These are phyloP conservation scores for Ceratocystis alfenasii DNA, from an alignment of 2,329 filamentous ascomycete genomes.

Conservation along the genomic window DNA sequence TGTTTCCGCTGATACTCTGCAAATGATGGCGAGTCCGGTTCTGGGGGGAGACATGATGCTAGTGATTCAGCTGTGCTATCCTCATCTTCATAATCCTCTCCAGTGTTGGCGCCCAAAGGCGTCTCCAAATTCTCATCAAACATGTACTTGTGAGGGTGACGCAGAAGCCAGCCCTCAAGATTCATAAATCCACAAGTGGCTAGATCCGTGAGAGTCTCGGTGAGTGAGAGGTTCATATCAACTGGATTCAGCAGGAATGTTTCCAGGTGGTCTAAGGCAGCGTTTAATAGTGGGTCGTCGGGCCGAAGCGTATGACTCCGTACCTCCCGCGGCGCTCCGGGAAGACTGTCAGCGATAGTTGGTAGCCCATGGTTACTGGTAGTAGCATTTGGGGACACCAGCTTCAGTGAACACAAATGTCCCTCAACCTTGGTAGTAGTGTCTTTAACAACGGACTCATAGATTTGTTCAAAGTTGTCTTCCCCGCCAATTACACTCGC, in stretches of 20 bases:
- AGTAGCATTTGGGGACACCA: conserved; percentile 51
- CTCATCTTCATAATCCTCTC: conserved; percentile 36
- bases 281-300: conserved; percentile 51
- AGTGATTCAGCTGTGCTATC: conserved; percentile 16
- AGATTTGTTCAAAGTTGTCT: conserved; percentile 59
- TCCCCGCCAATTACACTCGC: conserved; percentile 58
- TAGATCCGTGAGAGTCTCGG: conserved; percentile 69
- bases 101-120: conserved; percentile 28
- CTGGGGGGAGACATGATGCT: conserved; percentile 29
- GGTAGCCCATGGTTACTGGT: conserved; percentile 46
- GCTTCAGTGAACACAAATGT: conserved; percentile 58
- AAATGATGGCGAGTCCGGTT: conserved; percentile 33
- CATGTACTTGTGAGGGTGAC: conserved; percentile 53
- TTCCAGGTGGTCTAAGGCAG: conserved; percentile 57
- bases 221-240: conserved; percentile 80
- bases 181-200: conserved; percentile 74
- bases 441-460: conserved; percentile 60
- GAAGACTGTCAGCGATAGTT: conserved; percentile 43
- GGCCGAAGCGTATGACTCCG: conserved; percentile 49
- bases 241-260: conserved; percentile 83
- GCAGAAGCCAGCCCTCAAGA: conserved; percentile 81
- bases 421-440: conserved; percentile 55
- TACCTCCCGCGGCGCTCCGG: conserved; percentile 49
- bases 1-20: conserved; percentile 31
- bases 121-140: conserved; percentile 33